Conservation (phyloP, 306 rosid genomes). For the Pyrus betulifolia region DNA sequence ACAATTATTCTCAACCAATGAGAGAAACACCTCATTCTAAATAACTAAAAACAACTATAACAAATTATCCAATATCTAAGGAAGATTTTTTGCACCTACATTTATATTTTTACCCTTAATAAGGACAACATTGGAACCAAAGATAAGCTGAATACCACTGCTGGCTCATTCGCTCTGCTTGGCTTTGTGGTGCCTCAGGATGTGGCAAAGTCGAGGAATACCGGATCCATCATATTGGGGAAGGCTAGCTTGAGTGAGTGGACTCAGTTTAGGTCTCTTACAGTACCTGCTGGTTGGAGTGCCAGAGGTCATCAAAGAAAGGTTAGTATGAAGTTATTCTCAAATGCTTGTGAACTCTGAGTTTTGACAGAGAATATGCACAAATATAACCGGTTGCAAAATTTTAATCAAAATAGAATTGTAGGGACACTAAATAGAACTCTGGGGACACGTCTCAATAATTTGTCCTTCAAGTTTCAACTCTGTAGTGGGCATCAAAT, state of each 20-base stretch:
- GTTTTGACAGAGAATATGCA: background rate
- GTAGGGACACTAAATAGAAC: background rate
- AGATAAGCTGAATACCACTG: constrained; percentile 54
- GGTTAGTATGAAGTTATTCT: background rate
- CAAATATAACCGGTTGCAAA: no score
- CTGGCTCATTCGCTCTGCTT: constrained; percentile 47
- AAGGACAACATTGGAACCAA: constrained; percentile 51
- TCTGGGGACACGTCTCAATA: constrained; percentile 43
- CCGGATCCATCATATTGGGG: constrained; percentile 48
- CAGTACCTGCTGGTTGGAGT: constrained; percentile 35
- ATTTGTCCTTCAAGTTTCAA: constrained; percentile 36
- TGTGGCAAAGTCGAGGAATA: constrained; percentile 35
- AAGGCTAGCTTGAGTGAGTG: constrained; percentile 56
- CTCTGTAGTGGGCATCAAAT: constrained; percentile 47
- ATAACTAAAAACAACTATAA: no score
- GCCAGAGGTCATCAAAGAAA: constrained; percentile 47
- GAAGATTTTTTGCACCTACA: no score
- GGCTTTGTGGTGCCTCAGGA: constrained; percentile 45
- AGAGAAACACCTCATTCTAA: no score
- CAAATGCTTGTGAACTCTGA: background rate
- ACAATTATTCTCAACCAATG: no score
- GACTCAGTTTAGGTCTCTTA: constrained; percentile 26
- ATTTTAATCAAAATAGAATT: no score
- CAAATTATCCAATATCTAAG: no score
- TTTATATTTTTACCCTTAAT: no score